Base-by-base conservation (phyloP, 805 yeast genomes). In the Candida pseudofarinosa region DNA sequence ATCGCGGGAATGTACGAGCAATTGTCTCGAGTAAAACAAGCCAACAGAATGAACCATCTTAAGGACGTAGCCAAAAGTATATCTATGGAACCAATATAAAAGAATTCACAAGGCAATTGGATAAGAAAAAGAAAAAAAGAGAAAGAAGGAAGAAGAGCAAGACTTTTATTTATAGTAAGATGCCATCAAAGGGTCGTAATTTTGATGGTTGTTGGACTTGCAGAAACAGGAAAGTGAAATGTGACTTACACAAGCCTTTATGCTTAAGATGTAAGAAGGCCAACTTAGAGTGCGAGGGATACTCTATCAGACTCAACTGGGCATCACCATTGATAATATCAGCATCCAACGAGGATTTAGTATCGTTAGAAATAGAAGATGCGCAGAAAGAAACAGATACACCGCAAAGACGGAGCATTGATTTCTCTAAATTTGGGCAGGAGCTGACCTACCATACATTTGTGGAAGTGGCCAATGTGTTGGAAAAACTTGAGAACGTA, bases 151-250 rank as follows among this genome's bases (percentile, higher is more conserved):
- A n/a, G n/a, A n/a, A n/a, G n/a, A n/a, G n/a, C n/a, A n/a, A n/a
- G n/a, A n/a, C n/a, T n/a, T n/a, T n/a, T n/a, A n/a, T n/a, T n/a
- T n/a, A n/a, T n/a, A n/a, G n/a, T 7, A 23, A 23, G 10, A 60
- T 58, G 63, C 33, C 56, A 18, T 54, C 52, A 15, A 52, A 51
- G 39, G 60, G 58, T 17, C 57, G 75, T 37, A 63, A 58, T 38
- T 76, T 76, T 54, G 62, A 71, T 36, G 83, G 83, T 3, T 78
- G 83, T 55, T 74, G 77, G 66, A 78, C 82, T 4, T 78, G 83
- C 49, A 61, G 83, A 32, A 53, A 60, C 17, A 60, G 81, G 19
- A 77, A 76, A 48, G 75, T 77, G 49, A 76, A 76, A 53, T 78
- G 83, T 57, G 82, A 76, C 52, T 65, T 72, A 10, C 47, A 56